phyloP scores from a whole-genome alignment of 169 alveolate species.

The Amoebophrya sp. region DNA sequence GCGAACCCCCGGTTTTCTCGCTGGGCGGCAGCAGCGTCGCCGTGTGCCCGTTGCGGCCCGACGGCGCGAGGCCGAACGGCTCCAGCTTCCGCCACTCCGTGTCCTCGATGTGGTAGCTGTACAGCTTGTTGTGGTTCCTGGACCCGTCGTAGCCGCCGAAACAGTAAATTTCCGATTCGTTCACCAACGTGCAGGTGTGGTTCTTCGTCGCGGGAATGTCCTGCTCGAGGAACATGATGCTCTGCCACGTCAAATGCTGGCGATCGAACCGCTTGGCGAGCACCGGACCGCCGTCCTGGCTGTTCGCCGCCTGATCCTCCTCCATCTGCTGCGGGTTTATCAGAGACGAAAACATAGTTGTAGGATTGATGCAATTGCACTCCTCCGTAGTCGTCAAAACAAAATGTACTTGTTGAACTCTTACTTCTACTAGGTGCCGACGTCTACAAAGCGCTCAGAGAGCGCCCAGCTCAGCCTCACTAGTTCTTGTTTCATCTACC shows the following conservation, averaged over 20 bases:
- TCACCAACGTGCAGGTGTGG: neutral
- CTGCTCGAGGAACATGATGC: neutral
- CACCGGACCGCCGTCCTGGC: neutral
- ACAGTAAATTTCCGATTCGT: neutral
- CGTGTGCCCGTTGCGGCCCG: constrained; percentile 70
- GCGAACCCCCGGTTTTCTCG: too few relatives aligned
- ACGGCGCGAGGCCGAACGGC: constrained; percentile 51
- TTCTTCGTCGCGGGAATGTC: neutral
- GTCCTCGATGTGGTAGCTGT: neutral
- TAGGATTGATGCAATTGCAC: too few relatives aligned
- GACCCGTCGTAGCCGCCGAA: neutral
- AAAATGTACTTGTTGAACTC: too few relatives aligned
- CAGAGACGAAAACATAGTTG: too few relatives aligned
- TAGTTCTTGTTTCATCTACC: too few relatives aligned
- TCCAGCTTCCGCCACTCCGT: neutral
- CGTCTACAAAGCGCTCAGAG: too few relatives aligned
- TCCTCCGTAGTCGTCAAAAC: too few relatives aligned
- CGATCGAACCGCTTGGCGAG: neutral
- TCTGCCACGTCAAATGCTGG: neutral
- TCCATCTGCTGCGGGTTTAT: too few relatives aligned
- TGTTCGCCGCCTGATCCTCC: neutral
- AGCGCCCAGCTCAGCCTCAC: too few relatives aligned
- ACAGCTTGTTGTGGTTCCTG: neutral
- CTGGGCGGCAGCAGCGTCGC: constrained; percentile 60
- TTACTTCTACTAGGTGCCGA: too few relatives aligned